Percentiles rank a stretch among this genome's conserved stretches.
These are phyloP conservation scores for Picochlorum costavermella DNA, from an alignment of 139 green algal genomes.

Conservation along the genomic window DNA sequence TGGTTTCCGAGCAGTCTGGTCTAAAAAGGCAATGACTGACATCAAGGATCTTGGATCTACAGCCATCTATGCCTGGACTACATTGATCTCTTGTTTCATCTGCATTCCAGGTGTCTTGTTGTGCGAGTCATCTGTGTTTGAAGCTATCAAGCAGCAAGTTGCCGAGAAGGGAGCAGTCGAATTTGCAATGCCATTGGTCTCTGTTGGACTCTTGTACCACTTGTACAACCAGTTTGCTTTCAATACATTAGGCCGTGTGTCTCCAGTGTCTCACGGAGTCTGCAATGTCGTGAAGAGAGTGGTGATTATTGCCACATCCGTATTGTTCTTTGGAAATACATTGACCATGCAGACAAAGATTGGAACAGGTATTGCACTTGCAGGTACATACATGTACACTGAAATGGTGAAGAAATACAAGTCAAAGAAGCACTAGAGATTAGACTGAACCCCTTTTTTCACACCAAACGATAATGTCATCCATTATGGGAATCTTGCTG, in stretches of 20 bases:
- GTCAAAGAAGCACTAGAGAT: slow-evolving; percentile 1
- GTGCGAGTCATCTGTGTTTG: slow-evolving; percentile 54
- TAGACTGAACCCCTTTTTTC: background rate
- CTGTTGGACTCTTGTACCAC: slow-evolving; percentile 95
- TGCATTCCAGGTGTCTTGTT: slow-evolving; percentile 76
- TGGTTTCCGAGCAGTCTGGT: slow-evolving; percentile 83
- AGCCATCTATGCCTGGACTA: slow-evolving; percentile 95
- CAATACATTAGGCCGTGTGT: slow-evolving; percentile 93
- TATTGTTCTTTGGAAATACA: slow-evolving; percentile 65
- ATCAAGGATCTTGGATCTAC: slow-evolving; percentile 77
- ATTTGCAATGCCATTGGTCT: slow-evolving; percentile 78
- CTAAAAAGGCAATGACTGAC: slow-evolving; percentile 78
- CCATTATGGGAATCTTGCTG: background rate
- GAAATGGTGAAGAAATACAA: slow-evolving; percentile 31
- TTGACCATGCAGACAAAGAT: slow-evolving; percentile 79
- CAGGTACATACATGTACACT: slow-evolving; percentile 81
- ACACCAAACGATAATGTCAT: background rate
- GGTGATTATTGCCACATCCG: slow-evolving; percentile 91
- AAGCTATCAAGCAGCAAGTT: slow-evolving; percentile 21
- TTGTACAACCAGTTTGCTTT: slow-evolving; percentile 99
- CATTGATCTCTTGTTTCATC: slow-evolving; percentile 87
- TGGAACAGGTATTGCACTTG: slow-evolving; percentile 43
- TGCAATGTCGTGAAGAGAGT: slow-evolving; percentile 99
- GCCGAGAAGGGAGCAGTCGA: slow-evolving; percentile 28
- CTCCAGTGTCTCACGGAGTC: slow-evolving; percentile 92